These are phyloP conservation scores for Phoma sp. DNA, from an alignment of 2,329 filamentous ascomycete genomes.

Conservation along the genomic window DNA sequence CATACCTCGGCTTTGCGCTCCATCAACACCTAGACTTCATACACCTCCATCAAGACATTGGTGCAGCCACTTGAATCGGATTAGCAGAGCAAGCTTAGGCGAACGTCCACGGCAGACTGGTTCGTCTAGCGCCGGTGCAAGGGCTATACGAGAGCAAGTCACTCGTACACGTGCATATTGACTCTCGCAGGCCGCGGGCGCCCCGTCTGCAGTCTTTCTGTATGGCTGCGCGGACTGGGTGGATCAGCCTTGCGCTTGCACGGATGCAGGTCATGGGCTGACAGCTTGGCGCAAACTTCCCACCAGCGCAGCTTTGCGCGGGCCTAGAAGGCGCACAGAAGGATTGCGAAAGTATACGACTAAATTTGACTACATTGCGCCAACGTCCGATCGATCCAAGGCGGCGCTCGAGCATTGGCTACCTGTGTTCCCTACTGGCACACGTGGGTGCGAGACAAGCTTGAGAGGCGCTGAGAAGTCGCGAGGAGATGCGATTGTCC, in stretches of 20 bases:
- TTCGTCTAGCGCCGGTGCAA: background rate
- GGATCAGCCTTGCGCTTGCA: conserved; percentile 12
- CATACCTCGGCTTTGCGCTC: too few species aligned
- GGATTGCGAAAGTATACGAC: conserved; percentile 1
- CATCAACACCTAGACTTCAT: too few species aligned
- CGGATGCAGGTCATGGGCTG: conserved; percentile 5
- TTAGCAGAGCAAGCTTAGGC: conserved; percentile 1
- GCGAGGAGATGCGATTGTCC: background rate
- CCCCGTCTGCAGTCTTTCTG: conserved; percentile 1
- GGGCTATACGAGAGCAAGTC: conserved; percentile 8
- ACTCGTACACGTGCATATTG: conserved; percentile 15
- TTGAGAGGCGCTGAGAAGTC: background rate
- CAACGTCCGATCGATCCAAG: background rate
- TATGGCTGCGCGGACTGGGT: background rate
- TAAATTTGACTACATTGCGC: conserved; percentile 4
- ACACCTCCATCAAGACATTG: too few species aligned
- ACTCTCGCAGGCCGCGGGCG: background rate
- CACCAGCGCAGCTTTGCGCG: background rate
- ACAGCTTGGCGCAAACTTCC: background rate
- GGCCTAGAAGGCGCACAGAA: conserved; percentile 12
- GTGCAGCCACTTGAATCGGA: background rate
- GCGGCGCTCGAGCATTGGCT: background rate
- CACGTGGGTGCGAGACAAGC: conserved; percentile 9
- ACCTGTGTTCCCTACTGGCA: background rate
- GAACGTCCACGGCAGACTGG: background rate